Evolutionary conservation across 768 basidiomycete genomes (phyloP), one percentile per base, ranked within the genome.

Genomic region (Hypholoma sublateritium): DNA sequence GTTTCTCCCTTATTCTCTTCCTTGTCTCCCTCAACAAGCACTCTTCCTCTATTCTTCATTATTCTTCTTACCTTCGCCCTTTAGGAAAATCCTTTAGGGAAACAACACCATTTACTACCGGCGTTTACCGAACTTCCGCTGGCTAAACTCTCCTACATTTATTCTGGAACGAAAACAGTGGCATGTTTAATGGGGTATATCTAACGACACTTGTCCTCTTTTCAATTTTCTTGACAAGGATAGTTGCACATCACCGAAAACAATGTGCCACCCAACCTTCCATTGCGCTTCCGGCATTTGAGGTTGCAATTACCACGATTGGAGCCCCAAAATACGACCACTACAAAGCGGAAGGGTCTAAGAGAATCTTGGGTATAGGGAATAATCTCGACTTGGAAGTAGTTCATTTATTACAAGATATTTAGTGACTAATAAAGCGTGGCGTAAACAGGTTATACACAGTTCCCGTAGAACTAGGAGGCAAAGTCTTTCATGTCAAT

Each of bases 341-440:
- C 21, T 28, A 41, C 24, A 48, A 57, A 50, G 58, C 47, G 66
- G 19, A 19, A 57, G 55, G 32, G 42, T 25, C 17, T 46, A 51
- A 22, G 55, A 62, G 58, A 42, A 60, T 59, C 48, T 42, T 46
- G 65, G 59, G 56, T 61, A 70, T 77, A 17, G 77, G 76, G 14
- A 65, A 74, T 53, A 69, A 70, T 55, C 66, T 67, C 19, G 74
- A 77, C 59, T 58, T 75, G 74, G 74, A 60, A 64, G 73, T 58
- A 8, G 43, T 37, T 35, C 19, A 13, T 2, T 35, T 13, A 24
- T 35, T 28, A 25, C 7, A 4, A 21, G 28, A 34, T 37, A 25
- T 22, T 32, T 16, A 11, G 12, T 7, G 13, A 1, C 55, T 47
- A 41, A 19, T 12, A 14, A 13, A 52, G 2, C 25, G 11, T 25